A percentile compares a stretch with the other conserved stretches of the same genome.
These are phyloP conservation scores for Stagonosporopsis rhizophila DNA, from an alignment of 2,329 filamentous ascomycete genomes.

Conservation along the genomic window DNA sequence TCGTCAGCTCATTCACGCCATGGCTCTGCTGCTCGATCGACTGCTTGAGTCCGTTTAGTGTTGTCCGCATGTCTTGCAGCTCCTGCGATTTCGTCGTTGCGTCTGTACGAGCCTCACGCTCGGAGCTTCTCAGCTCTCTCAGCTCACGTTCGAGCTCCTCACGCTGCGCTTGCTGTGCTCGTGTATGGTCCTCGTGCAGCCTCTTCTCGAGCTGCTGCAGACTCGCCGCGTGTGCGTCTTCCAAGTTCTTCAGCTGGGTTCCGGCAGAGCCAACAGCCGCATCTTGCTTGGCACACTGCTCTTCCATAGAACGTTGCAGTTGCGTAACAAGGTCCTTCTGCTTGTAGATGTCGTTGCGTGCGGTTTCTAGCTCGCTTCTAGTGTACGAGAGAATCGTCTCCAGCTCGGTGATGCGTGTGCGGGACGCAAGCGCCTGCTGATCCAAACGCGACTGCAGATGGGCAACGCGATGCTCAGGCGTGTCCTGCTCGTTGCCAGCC, in stretches of 20 bases:
- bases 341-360: slow-evolving; percentile 40
- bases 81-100: background rate
- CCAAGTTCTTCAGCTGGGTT: slow-evolving; percentile 25
- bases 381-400: slow-evolving; percentile 46
- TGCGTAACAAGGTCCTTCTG: slow-evolving; percentile 33
- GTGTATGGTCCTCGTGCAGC: slow-evolving; percentile 19
- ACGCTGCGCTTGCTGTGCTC: slow-evolving; percentile 36
- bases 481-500: slow-evolving; percentile 20
- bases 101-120: slow-evolving; percentile 21
- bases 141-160: slow-evolving; percentile 35
- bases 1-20: too few species aligned
- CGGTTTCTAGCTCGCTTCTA: slow-evolving; percentile 40
- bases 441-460: slow-evolving; percentile 37
- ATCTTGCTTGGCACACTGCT: slow-evolving; percentile 22
- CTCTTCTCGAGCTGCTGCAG: slow-evolving; percentile 40
- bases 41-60: background rate
- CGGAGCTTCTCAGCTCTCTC: slow-evolving; percentile 24
- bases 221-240: slow-evolving; percentile 30
- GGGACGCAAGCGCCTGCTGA: slow-evolving; percentile 37
- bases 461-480: slow-evolving; percentile 27
- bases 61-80: background rate
- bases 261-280: slow-evolving; percentile 14
- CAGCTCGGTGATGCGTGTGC: slow-evolving; percentile 44
- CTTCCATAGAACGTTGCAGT: slow-evolving; percentile 27
- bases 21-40: background rate